Evolutionary conservation across 495 filamentous ascomycete genomes (phyloP).

Genomic region (Massariosphaeria phaeospora): DNA sequence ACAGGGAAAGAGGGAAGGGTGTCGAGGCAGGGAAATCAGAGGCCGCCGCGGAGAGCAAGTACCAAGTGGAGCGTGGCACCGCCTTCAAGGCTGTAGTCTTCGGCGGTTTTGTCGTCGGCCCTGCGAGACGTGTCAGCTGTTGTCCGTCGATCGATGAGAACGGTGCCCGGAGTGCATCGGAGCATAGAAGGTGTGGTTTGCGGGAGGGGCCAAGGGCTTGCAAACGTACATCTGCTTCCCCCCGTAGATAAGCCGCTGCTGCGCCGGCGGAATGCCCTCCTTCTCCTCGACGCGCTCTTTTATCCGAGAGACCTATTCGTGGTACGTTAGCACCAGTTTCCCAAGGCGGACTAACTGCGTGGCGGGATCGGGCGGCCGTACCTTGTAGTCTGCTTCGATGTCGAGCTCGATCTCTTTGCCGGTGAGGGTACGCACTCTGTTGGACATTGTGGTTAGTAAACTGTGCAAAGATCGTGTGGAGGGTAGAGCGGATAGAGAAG

Average conservation of each 20-base stretch:
- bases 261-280: slow-evolving; percentile 94
- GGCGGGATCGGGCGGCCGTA: slow-evolving; percentile 39
- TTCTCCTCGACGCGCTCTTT: slow-evolving; percentile 99
- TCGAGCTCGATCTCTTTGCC: slow-evolving; percentile 98
- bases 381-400: slow-evolving; percentile 89
- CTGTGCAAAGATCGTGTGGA: neutral
- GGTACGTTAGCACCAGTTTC: slow-evolving; percentile 5
- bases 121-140: slow-evolving; percentile 44
- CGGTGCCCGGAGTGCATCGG: too few species aligned
- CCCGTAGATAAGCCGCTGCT: slow-evolving; percentile 91
- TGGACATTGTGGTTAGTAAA: neutral
- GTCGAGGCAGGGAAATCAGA: slow-evolving; percentile 1
- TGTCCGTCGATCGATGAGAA: too few species aligned
- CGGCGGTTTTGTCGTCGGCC: slow-evolving; percentile 83
- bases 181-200: too few species aligned
- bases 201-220: neutral
- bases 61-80: slow-evolving; percentile 94
- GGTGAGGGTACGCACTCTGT: slow-evolving; percentile 91
- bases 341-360: neutral
- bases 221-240: slow-evolving; percentile 89
- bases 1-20: neutral
- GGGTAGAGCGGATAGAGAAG: neutral
- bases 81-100: slow-evolving; percentile 83
- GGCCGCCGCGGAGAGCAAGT: slow-evolving; percentile 80
- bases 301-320: slow-evolving; percentile 73